phyloP scores from a whole-genome alignment of 768 basidiomycete species.

The Lactarius hatsudake region DNA sequence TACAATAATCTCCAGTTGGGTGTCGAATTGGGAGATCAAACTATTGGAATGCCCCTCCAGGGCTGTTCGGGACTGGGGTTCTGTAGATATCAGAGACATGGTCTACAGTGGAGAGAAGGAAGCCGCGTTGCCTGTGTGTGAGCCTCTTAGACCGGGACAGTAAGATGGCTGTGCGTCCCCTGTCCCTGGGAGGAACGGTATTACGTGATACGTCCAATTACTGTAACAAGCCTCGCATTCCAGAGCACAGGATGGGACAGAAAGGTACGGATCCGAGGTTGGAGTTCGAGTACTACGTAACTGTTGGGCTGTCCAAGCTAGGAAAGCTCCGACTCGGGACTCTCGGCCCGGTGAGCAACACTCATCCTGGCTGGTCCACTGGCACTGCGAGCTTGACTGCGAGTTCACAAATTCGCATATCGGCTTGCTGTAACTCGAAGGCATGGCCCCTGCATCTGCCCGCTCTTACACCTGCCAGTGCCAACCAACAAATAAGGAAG shows the following conservation, averaged over 20 bases:
- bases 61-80: constrained; percentile 18
- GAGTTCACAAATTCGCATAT: no score
- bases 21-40: constrained; percentile 69
- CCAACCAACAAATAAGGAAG: not conserved
- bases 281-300: not conserved
- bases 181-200: not conserved
- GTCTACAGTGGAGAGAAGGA: not conserved
- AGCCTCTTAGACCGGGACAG: not conserved
- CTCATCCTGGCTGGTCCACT: no score
- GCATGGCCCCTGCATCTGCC: not conserved
- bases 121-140: not conserved
- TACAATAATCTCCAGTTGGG: constrained; percentile 61
- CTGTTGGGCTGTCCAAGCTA: not conserved
- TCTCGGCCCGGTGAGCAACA: not conserved
- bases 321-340: not conserved
- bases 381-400: no score
- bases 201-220: not conserved
- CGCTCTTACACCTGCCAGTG: not conserved
- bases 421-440: no score
- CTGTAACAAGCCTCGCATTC: not conserved
- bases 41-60: constrained; percentile 30
- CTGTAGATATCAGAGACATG: constrained; percentile 13
- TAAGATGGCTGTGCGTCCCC: not conserved
- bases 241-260: not conserved
- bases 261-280: not conserved